Evolutionary conservation across 768 basidiomycete genomes (phyloP).

Genomic region (Mycena crocata): DNA sequence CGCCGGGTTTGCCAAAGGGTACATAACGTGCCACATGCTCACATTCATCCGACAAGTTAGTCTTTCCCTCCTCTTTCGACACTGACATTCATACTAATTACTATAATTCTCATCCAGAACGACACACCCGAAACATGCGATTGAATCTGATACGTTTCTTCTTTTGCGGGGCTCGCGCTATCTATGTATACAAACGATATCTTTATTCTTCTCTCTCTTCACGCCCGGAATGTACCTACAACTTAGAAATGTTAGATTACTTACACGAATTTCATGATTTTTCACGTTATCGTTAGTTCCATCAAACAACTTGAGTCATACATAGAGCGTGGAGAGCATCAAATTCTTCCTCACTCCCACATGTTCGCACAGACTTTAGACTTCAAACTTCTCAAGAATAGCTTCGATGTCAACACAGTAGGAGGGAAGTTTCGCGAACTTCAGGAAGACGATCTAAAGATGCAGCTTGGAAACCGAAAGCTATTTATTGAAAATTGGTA

Average conservation of each 20-base stretch:
- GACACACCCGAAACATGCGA: conserved; percentile 64
- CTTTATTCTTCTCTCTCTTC: conserved; percentile 29
- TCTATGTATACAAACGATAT: conserved; percentile 30
- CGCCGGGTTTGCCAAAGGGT: conserved; percentile 83
- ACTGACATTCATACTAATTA: not conserved
- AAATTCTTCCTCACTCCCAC: conserved; percentile 10
- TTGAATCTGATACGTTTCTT: conserved; percentile 42
- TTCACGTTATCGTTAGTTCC: not conserved
- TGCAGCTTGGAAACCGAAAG: not conserved
- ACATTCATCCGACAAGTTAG: conserved; percentile 57
- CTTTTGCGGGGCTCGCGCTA: conserved; percentile 17
- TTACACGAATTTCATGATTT: conserved; percentile 26
- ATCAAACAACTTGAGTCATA: not conserved
- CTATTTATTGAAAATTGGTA: not conserved
- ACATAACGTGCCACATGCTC: conserved; percentile 87
- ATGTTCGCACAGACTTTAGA: conserved; percentile 9
- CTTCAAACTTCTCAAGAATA: not conserved
- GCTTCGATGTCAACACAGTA: conserved; percentile 6
- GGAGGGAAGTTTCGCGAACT: not conserved
- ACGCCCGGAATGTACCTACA: conserved; percentile 6
- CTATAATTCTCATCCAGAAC: conserved; percentile 49
- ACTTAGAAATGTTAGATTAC: conserved; percentile 29
- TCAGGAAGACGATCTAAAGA: not conserved
- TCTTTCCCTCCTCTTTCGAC: not conserved
- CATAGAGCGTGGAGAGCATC: conserved; percentile 14